Conservation (phyloP, 306 rosid genomes). For the Boehmeria nivea region DNA sequence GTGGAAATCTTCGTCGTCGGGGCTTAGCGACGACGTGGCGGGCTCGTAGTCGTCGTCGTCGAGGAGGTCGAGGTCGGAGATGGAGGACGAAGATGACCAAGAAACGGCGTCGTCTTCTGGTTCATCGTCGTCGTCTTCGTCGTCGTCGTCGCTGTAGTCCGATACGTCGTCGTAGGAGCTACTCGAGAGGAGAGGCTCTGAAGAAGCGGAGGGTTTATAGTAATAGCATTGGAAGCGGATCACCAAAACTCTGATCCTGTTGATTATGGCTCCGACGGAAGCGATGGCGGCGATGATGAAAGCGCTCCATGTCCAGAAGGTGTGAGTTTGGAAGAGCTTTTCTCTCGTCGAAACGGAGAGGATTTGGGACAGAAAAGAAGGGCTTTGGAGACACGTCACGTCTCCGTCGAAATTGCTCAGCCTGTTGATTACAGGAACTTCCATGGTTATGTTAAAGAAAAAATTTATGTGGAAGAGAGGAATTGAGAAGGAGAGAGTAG, state of each 20-base stretch:
- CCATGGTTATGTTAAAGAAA: conserved; percentile 28
- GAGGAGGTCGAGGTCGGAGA: conserved; percentile 19
- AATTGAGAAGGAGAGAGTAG: too few relatives aligned
- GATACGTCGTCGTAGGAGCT: background rate
- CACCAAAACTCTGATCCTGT: conserved; percentile 39
- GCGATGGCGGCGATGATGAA: conserved; percentile 55
- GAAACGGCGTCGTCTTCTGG: conserved; percentile 19
- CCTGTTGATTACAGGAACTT: conserved; percentile 44
- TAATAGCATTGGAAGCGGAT: conserved; percentile 15
- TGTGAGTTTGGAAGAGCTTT: conserved; percentile 21
- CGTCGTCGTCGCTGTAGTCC: conserved; percentile 19
- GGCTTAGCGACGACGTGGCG: too few relatives aligned
- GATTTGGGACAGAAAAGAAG: conserved; percentile 26
- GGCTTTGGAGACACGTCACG: conserved; percentile 28
- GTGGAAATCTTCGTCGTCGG: conserved; percentile 37
- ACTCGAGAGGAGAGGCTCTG: conserved; percentile 21
- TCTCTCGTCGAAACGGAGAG: conserved; percentile 29
- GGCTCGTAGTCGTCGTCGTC: background rate
- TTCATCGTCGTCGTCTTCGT: conserved; percentile 26
- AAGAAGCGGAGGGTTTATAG: conserved; percentile 12
- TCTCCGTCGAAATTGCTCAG: conserved; percentile 32
- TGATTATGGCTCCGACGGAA: conserved; percentile 45
- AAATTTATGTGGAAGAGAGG: background rate
- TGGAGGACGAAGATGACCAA: conserved; percentile 21
- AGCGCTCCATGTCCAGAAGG: conserved; percentile 57